Evolutionary conservation across 257 asterid species (phyloP).

Genomic region (Scutellaria barbata): DNA sequence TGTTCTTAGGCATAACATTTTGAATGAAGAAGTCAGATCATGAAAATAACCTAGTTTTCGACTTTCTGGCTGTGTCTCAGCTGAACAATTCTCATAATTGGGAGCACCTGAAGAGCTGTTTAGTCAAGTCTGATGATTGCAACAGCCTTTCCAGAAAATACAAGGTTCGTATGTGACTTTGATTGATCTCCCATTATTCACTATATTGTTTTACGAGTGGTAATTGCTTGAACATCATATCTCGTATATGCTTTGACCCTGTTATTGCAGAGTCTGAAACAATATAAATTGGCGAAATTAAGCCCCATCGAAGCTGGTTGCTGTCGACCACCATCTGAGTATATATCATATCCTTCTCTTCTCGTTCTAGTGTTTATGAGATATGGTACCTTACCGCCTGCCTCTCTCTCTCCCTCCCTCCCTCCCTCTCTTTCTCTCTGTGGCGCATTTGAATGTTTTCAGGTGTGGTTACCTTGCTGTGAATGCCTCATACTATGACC

Average conservation of each 20-base stretch:
- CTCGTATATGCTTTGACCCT: slow-evolving; percentile 25
- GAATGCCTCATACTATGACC: slow-evolving; percentile 80
- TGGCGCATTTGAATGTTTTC: slow-evolving; percentile 8
- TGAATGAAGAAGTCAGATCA: slow-evolving; percentile 1
- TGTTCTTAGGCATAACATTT: neutral
- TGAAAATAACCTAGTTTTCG: slow-evolving; percentile 10
- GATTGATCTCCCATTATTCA: neutral
- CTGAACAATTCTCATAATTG: slow-evolving; percentile 80
- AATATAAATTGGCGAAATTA: slow-evolving; percentile 65
- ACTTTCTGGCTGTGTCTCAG: slow-evolving; percentile 46
- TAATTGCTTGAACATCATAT: neutral
- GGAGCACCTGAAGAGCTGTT: slow-evolving; percentile 81
- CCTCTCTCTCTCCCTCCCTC: neutral
- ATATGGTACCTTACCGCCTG: neutral
- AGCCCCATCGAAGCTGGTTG: slow-evolving; percentile 95
- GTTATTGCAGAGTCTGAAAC: slow-evolving; percentile 60
- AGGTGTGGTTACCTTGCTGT: slow-evolving; percentile 93
- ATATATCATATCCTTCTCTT: slow-evolving; percentile 35
- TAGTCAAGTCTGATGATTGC: slow-evolving; percentile 82
- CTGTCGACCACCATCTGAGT: slow-evolving; percentile 96
- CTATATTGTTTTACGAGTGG: neutral
- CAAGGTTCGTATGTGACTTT: slow-evolving; percentile 53
- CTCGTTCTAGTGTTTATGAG: neutral
- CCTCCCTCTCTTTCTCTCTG: neutral
- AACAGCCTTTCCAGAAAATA: slow-evolving; percentile 63